Percentiles rank a stretch among this genome's conserved stretches.
Evolutionary conservation across 768 basidiomycete genomes (phyloP).

Genomic region (Tulasnella sp.): DNA sequence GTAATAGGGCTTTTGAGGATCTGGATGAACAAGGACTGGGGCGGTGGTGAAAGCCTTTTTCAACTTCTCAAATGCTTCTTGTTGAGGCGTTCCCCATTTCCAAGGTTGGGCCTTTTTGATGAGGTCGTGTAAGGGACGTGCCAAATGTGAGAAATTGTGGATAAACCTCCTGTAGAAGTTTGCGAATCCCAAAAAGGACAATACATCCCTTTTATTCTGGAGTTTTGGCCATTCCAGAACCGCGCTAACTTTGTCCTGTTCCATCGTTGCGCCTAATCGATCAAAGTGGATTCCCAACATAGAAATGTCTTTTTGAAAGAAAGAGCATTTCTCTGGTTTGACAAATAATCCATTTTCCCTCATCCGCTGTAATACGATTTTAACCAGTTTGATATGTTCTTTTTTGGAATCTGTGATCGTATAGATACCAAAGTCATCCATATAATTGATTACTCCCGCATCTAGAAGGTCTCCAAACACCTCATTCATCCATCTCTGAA

Average conservation of each 20-base stretch:
- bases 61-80: neutral
- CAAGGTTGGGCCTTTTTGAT: neutral
- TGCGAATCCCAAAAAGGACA: slow-evolving; percentile 23
- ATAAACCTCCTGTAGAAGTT: slow-evolving; percentile 25
- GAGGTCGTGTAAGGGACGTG: neutral
- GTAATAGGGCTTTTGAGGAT: neutral
- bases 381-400: slow-evolving; percentile 2
- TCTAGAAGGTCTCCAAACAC: slow-evolving; percentile 16
- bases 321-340: neutral
- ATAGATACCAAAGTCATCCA: slow-evolving; percentile 19
- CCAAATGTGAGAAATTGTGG: slow-evolving; percentile 17
- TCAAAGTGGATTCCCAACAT: slow-evolving; percentile 1
- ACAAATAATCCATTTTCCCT: neutral
- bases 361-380: slow-evolving; percentile 7
- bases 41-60: neutral
- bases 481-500: slow-evolving; percentile 16
- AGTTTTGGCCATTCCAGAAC: slow-evolving; percentile 22
- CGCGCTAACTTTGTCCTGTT: slow-evolving; percentile 19
- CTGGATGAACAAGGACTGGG: neutral
- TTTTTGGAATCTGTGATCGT: slow-evolving; percentile 7
- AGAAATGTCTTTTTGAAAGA: neutral
- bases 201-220: slow-evolving; percentile 17
- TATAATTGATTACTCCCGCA: slow-evolving; percentile 12
- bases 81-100: neutral
- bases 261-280: slow-evolving; percentile 18